Conservation (phyloP, 345 rosid species). For the Eucalyptus curtisii region DNA sequence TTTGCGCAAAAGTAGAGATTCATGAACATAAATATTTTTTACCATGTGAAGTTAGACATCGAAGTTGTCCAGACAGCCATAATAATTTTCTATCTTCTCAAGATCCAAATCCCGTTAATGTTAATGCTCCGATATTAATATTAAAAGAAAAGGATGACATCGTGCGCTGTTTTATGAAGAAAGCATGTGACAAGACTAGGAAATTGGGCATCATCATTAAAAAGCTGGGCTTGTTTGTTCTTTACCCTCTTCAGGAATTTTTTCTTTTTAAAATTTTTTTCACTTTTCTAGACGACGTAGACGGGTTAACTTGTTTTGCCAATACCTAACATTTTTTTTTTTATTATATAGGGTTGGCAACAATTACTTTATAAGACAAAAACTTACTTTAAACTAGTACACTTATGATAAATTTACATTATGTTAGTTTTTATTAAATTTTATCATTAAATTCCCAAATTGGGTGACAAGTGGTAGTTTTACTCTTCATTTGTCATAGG, state of each 20-base stretch:
- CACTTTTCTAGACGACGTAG: not conserved
- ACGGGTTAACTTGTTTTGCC: not conserved
- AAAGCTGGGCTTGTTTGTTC: not conserved
- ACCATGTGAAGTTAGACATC: not conserved
- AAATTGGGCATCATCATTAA: not conserved
- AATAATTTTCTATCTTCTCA: not conserved
- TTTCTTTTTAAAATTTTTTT: too few relatives aligned
- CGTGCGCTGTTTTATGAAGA: not conserved
- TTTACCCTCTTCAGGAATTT: not conserved
- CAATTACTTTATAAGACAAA: too few relatives aligned
- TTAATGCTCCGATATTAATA: not conserved
- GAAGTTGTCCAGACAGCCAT: not conserved
- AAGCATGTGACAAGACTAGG: not conserved
- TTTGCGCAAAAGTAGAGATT: not conserved
- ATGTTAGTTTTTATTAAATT: too few relatives aligned
- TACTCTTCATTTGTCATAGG: too few relatives aligned
- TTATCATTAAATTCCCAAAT: too few relatives aligned
- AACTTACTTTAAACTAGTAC: too few relatives aligned
- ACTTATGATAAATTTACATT: too few relatives aligned
- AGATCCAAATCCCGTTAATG: not conserved
- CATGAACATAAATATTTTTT: not conserved
- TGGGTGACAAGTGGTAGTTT: too few relatives aligned
- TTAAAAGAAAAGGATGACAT: too few relatives aligned
- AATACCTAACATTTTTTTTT: not conserved
- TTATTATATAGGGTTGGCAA: not conserved